Base-by-base conservation (phyloP, 2,329 filamentous ascomycete genomes). In the Pochonia chlamydosporia region DNA sequence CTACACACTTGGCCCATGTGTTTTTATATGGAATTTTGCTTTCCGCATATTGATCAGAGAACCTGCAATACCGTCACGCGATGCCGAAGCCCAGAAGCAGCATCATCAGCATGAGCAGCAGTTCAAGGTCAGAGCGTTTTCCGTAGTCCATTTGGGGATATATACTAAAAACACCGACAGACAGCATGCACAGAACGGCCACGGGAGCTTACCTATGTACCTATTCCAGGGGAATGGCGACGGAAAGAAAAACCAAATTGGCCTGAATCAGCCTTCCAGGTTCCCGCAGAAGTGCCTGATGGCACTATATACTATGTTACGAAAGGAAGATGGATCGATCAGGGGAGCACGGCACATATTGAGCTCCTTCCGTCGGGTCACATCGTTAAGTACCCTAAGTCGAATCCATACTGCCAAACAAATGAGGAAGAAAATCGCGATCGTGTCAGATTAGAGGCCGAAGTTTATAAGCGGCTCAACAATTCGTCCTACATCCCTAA, bases 291-390 rank as follows among this genome's bases (percentile, higher is more conserved):
- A 13, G 41, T 44, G 28, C 46, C 46, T 16, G 2, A 41, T 28
- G 46, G 41, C 35, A 44, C 49, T 31, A 52, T 59, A 18, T 57
- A 55, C 44, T 54, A 59, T 35, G 16, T 55, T 24, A 55, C 52
- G 5, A 54, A 54, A 26, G 55, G 55, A 25, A 49, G 41, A 30
- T 48, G 40, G 11, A 49, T 57, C 25, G 44, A 54, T 36, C 23
- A 41, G 3, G 48, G 51, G 18, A 41, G 45, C 21, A 59, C 54
- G 14, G 54, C 54, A 16, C 52, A 53, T 6, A 49, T 57, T 40
- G 55, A 59, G 35, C 52, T 44, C 42, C 51, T 57, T 24, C 49
- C 50, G 23, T 55, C 55, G 16, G 56, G 56, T 24, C 33, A 56
- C 46, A 50, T 57, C 36, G 51, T 56, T 43, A 56, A 57, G 44